Base-by-base conservation (phyloP, 1,284 basidiomycete genomes). In the Ustilago xerochloae region DNA sequence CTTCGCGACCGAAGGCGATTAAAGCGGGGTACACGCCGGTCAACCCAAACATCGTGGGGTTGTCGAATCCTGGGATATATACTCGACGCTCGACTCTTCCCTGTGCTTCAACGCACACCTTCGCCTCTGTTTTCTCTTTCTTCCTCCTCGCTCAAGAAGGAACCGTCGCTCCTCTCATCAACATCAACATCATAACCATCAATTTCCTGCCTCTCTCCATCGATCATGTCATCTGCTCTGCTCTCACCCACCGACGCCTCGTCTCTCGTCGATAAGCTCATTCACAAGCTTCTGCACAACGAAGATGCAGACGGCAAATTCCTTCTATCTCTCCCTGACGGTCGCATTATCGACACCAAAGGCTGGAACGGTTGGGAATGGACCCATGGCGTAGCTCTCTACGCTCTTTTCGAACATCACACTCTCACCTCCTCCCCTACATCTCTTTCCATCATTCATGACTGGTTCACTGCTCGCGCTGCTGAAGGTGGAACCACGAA, bases 361-460 rank as follows among this genome's bases (percentile, higher is more conserved):
- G 89, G 89, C 4, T 90, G 89, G 89, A 86, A 88, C 49, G 87
- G 88, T 58, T 90, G 89, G 89, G 89, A 90, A 85, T 90, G 89
- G 89, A 90, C 89, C 6, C 89, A 90, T 77, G 89, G 89, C 60
- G 77, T 84, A 16, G 81, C 77, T 0, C 62, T 70, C 29, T 74
- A 50, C 29, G 78, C 72, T 1, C 63, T 81, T n/a, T 60, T 62
- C n/a, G 74, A 87, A 67, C 86, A 87, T 60, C 81, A 87, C 61
- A 85, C 87, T 65, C 86, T 88, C 45, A 87, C 86, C 3, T 85
- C 86, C 1, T 86, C 88, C 45, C 68, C 85, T 6, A 85, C 85
- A 1, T 85, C 87, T 0, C 81, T 89, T n/a, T 79, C 86, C 39
- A 88, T 89, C 48, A 86, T 87, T 16, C 79, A 88, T 50, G 83